phyloP scores from a whole-genome alignment of 2,329 filamentous ascomycete species.

The Ophiostoma sp. region DNA sequence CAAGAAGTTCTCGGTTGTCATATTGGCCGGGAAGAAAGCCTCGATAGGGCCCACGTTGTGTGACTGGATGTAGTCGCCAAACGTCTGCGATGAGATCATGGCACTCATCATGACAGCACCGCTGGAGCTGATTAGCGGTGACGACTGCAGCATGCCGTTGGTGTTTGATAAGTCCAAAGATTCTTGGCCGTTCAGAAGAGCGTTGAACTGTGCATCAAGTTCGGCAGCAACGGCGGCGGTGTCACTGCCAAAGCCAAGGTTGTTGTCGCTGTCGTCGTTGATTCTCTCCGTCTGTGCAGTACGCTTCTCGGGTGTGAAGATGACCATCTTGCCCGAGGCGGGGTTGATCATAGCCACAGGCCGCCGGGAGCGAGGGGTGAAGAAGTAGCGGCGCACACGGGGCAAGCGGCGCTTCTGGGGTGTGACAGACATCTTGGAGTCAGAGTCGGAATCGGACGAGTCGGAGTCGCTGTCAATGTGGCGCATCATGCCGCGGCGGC shows the following conservation, averaged over 20 bases:
- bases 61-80: constrained; percentile 54
- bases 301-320: constrained; percentile 50
- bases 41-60: constrained; percentile 67
- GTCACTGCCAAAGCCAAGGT: neutral
- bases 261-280: constrained; percentile 10
- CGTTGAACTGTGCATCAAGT: constrained; percentile 4
- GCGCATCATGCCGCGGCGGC: constrained; percentile 42
- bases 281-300: constrained; percentile 5
- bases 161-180: neutral
- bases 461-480: constrained; percentile 40
- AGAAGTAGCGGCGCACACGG: constrained; percentile 50
- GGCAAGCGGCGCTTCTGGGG: constrained; percentile 48
- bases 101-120: constrained; percentile 73
- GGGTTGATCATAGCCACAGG: constrained; percentile 56
- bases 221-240: neutral
- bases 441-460: constrained; percentile 50
- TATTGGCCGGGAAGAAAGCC: constrained; percentile 62
- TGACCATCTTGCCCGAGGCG: constrained; percentile 56
- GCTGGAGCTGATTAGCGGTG: constrained; percentile 53
- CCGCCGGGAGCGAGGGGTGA: constrained; percentile 51
- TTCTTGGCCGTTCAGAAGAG: constrained; percentile 1
- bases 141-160: constrained; percentile 37
- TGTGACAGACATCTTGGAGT: constrained; percentile 42
- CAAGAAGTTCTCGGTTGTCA: constrained; percentile 54
- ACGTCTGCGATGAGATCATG: constrained; percentile 55